Percentiles rank a stretch among this genome's conserved stretches.
Conservation (phyloP, 208 protist genomes). For the Trypanosoma congolense region DNA sequence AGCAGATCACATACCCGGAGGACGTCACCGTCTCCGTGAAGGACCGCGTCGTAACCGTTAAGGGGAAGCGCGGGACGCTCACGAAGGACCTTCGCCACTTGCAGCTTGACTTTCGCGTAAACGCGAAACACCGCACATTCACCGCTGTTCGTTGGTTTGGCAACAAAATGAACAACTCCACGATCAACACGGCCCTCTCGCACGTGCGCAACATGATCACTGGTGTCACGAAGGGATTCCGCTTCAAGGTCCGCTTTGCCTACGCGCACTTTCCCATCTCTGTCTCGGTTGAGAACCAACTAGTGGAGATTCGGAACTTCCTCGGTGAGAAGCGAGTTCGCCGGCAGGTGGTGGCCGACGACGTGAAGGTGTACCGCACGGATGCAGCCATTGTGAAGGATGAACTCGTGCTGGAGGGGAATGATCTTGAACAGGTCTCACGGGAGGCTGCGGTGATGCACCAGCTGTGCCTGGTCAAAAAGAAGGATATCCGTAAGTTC, state of each 20-base stretch:
- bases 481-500: slow-evolving; percentile 99
- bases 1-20: slow-evolving; percentile 61
- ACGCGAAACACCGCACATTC: slow-evolving; percentile 62
- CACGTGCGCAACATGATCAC: slow-evolving; percentile 99
- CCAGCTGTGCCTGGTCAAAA: slow-evolving; percentile 92
- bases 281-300: slow-evolving; percentile 88
- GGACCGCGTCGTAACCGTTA: slow-evolving; percentile 88
- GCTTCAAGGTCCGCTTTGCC: slow-evolving; percentile 99
- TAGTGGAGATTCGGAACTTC: slow-evolving; percentile 99
- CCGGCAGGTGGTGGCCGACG: slow-evolving; percentile 80
- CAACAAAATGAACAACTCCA: slow-evolving; percentile 91
- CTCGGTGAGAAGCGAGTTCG: slow-evolving; percentile 97
- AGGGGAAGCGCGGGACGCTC: slow-evolving; percentile 95
- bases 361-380: slow-evolving; percentile 85
- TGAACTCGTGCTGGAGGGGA: slow-evolving; percentile 96
- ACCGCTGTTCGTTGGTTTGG: slow-evolving; percentile 95
- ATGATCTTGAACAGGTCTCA: slow-evolving; percentile 92
- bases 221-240: slow-evolving; percentile 98
- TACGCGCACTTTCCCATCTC: slow-evolving; percentile 99
- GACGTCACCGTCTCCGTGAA: slow-evolving; percentile 56
- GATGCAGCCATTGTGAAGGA: slow-evolving; percentile 94
- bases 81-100: slow-evolving; percentile 91
- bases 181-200: slow-evolving; percentile 93
- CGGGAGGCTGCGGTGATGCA: slow-evolving; percentile 94
- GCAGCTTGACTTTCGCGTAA: slow-evolving; percentile 86